Evolutionary conservation across 192 early-diverging fungal species (phyloP), one percentile per base, ranked within the genome.

Genomic region (Backusella sp.): DNA sequence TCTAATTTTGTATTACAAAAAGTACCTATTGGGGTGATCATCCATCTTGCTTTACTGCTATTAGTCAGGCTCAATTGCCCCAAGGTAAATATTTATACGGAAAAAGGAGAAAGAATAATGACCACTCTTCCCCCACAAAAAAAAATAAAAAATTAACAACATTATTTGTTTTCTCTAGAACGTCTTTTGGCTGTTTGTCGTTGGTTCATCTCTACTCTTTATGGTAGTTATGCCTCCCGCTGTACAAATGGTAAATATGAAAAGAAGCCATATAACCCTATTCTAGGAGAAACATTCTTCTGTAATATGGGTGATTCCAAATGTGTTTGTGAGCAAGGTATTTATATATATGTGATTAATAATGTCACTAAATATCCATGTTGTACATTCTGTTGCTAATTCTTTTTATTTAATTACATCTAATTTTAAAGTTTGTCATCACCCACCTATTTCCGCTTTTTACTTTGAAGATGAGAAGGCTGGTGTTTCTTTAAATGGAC

Each of bases 131-230:
- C 56, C 56, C 56, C 56, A 59, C 52, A 21, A 21, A 56, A 56
- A 59, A 49, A 44, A 28, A 4, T 12, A 28, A 17, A 28, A 62
- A 62, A 26, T 23, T 23, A n/a, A 66, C 26, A 35, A 46, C 23
- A 21, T 17, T n/a, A 21, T 59, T 42, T 73, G 1, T 68, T 26
- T 68, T 4, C 9, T 26, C 82, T 85, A 79, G 91, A 92, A 46
- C 89, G 93, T 73, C 89, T 93, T 80, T 77, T 92, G 79, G 89
- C 86, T 59, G 88, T 90, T 23, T 84, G 88, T 32, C 86, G 89
- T 52, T 95, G 94, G 94, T 95, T 92, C 73, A 87, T 95, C 52
- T 94, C 93, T 37, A 94, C 94, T 30, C 86, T 95, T 15, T 93
- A 90, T 67, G 94, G 94, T 65, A 90, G 88, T 74, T 94, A 91